Conservation (phyloP, 2,329 filamentous ascomycete genomes). For the Pseudohalonectria lignicola region DNA sequence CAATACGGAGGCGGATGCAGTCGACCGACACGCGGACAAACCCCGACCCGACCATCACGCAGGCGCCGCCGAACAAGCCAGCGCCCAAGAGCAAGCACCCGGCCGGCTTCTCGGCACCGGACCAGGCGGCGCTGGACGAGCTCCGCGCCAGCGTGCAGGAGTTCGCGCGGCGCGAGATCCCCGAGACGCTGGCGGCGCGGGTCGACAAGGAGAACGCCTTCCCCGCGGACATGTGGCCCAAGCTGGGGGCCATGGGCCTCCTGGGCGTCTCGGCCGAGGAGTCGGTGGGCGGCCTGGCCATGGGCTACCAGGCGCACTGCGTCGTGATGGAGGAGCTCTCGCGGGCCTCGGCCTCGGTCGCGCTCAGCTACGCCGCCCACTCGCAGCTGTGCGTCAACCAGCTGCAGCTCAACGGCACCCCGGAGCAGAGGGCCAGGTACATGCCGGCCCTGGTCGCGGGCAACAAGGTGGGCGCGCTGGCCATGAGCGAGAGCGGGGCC, state of each 20-base stretch:
- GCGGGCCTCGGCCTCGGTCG: slow-evolving; percentile 73
- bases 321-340: slow-evolving; percentile 93
- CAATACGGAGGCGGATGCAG: no score
- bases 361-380: slow-evolving; percentile 88
- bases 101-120: slow-evolving; percentile 55
- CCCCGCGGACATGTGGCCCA: slow-evolving; percentile 84
- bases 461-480: slow-evolving; percentile 72
- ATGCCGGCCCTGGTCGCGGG: slow-evolving; percentile 75
- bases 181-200: slow-evolving; percentile 66
- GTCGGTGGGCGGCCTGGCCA: slow-evolving; percentile 74
- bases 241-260: slow-evolving; percentile 83
- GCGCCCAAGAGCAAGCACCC: slow-evolving; percentile 33
- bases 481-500: slow-evolving; percentile 88
- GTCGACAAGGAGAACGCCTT: slow-evolving; percentile 88
- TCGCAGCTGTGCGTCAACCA: slow-evolving; percentile 96
- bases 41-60: no score
- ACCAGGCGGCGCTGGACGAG: slow-evolving; percentile 64
- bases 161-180: slow-evolving; percentile 79
- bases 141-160: slow-evolving; percentile 78
- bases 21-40: neutral
- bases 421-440: slow-evolving; percentile 69
- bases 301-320: slow-evolving; percentile 96
- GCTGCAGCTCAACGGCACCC: slow-evolving; percentile 75
- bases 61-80: no score
- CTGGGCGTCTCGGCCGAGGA: slow-evolving; percentile 91